phyloP scores from a whole-genome alignment of 2,329 filamentous ascomycete species.

The Neonectria coccinea region DNA sequence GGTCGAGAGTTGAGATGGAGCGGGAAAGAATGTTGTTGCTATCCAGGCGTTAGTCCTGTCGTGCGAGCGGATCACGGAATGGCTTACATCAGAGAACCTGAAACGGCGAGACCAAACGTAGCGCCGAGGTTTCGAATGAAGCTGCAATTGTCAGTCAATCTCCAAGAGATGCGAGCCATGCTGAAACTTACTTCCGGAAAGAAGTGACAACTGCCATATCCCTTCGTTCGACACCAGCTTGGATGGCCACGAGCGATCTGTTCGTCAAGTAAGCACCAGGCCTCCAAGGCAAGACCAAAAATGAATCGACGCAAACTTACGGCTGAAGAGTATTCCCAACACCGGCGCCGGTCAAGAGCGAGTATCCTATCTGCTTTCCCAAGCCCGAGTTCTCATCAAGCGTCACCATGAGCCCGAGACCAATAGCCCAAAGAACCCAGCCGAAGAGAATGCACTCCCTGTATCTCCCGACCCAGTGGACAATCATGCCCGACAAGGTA shows the following conservation, averaged over 20 bases:
- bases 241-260: slow-evolving; percentile 63
- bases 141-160: too few relatives aligned
- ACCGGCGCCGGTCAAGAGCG: slow-evolving; percentile 63
- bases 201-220: slow-evolving; percentile 60
- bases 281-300: too few relatives aligned
- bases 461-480: slow-evolving; percentile 65
- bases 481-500: slow-evolving; percentile 63
- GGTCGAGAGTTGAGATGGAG: too few relatives aligned
- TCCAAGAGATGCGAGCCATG: too few relatives aligned
- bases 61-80: too few relatives aligned
- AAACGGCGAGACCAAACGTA: too few relatives aligned
- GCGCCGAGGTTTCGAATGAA: too few relatives aligned
- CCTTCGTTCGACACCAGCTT: slow-evolving; percentile 64
- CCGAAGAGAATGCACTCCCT: slow-evolving; percentile 66
- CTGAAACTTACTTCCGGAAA: slow-evolving; percentile 54
- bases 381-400: slow-evolving; percentile 60
- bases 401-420: slow-evolving; percentile 65
- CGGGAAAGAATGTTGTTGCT: too few relatives aligned
- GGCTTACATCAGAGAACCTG: too few relatives aligned
- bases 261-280: too few relatives aligned
- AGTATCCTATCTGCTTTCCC: slow-evolving; percentile 66
- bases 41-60: too few relatives aligned
- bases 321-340: slow-evolving; percentile 65
- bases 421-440: slow-evolving; percentile 64
- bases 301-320: slow-evolving; percentile 32